Percentiles rank a stretch among this genome's conserved stretches.
Conservation (phyloP, 2,329 filamentous ascomycete genomes). For the Aspergillus sojae region DNA sequence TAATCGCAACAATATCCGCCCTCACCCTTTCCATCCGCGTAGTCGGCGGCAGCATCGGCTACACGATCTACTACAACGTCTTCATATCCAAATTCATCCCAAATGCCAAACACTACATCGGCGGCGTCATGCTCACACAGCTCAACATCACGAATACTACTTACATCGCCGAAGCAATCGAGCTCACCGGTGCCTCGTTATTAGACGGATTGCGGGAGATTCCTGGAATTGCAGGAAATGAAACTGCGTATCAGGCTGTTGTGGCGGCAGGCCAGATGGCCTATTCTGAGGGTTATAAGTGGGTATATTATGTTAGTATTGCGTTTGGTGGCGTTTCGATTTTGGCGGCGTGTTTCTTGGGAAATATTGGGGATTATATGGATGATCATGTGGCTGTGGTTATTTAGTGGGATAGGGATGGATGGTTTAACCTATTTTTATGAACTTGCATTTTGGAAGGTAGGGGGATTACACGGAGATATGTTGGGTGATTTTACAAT, state of each 20-base stretch:
- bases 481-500: background rate
- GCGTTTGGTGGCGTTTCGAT: slow-evolving; percentile 62
- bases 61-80: slow-evolving; percentile 60
- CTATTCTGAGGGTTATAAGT: slow-evolving; percentile 62
- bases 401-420: slow-evolving; percentile 27
- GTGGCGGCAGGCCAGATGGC: slow-evolving; percentile 59
- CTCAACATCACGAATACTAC: slow-evolving; percentile 53
- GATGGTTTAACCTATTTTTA: background rate
- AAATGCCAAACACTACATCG: slow-evolving; percentile 53
- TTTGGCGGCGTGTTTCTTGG: slow-evolving; percentile 60
- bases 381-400: slow-evolving; percentile 61
- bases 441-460: background rate
- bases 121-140: slow-evolving; percentile 51
- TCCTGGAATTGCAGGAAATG: slow-evolving; percentile 56
- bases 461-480: background rate
- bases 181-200: slow-evolving; percentile 57
- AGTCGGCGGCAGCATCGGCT: slow-evolving; percentile 67
- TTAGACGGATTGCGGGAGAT: slow-evolving; percentile 52
- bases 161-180: slow-evolving; percentile 55
- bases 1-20: slow-evolving; percentile 70
- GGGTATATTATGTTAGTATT: slow-evolving; percentile 65
- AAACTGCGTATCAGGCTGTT: slow-evolving; percentile 55
- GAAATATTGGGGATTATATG: slow-evolving; percentile 62
- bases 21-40: slow-evolving; percentile 71
- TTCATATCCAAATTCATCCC: slow-evolving; percentile 51